Conservation (phyloP, 306 rosid genomes). For the Albizia julibrissin region DNA sequence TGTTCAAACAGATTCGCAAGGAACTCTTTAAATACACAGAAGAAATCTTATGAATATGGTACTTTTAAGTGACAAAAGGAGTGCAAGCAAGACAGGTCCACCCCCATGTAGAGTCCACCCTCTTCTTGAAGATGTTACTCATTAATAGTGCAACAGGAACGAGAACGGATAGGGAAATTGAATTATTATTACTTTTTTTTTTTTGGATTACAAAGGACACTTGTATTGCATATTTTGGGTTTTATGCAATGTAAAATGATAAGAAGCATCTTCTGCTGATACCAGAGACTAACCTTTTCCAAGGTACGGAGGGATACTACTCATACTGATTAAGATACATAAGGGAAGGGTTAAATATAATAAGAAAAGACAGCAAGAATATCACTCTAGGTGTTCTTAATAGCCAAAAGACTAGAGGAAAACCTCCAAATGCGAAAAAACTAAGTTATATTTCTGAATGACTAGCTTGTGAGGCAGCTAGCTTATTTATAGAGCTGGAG, state of each 20-base stretch:
- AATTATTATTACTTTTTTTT: neutral
- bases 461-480: neutral
- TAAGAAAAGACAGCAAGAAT: neutral
- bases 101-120: neutral
- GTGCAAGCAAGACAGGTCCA: neutral
- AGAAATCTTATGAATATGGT: neutral
- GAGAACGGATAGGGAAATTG: neutral
- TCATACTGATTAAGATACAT: no score
- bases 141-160: neutral
- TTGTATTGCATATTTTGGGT: neutral
- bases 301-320: neutral
- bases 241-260: neutral
- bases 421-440: no score
- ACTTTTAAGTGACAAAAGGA: neutral
- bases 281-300: neutral
- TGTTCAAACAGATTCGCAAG: conserved; percentile 12
- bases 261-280: neutral
- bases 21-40: neutral
- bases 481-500: neutral
- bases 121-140: neutral
- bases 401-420: no score
- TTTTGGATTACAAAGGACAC: neutral
- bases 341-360: no score
- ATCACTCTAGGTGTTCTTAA: no score
- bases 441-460: no score